phyloP scores from a whole-genome alignment of 2,329 filamentous ascomycete species.

The Fusarium floridanum region DNA sequence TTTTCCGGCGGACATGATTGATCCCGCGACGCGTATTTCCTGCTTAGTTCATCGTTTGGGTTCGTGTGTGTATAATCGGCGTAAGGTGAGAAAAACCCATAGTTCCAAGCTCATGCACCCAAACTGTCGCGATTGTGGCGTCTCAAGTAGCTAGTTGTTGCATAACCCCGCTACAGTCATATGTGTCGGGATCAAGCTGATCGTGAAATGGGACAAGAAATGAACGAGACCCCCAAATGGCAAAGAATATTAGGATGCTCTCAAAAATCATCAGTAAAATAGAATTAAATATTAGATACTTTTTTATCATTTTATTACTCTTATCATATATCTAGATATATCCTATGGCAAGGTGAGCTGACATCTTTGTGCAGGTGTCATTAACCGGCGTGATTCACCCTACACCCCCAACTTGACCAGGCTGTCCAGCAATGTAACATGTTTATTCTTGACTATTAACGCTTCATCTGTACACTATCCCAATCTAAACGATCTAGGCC shows the following conservation, averaged over 20 bases:
- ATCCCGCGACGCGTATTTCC: background rate
- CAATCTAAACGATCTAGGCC: conserved; percentile 8
- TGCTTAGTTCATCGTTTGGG: conserved; percentile 28
- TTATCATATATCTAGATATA: too few relatives aligned
- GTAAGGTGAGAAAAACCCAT: background rate
- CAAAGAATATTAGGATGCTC: too few relatives aligned
- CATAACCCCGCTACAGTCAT: conserved; percentile 36
- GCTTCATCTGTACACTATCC: conserved; percentile 22
- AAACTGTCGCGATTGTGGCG: conserved; percentile 21
- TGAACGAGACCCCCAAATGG: too few relatives aligned
- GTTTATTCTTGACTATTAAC: conserved; percentile 21
- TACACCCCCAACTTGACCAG: background rate
- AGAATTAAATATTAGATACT: too few relatives aligned
- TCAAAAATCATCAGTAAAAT: too few relatives aligned
- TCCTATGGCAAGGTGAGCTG: too few relatives aligned
- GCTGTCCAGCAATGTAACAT: conserved; percentile 8
- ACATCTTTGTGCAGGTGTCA: background rate
- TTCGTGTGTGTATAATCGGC: background rate
- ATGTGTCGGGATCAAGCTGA: background rate
- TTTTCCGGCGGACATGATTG: conserved; percentile 62
- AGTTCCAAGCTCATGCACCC: background rate
- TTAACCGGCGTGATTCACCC: too few relatives aligned
- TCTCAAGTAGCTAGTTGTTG: conserved; percentile 26
- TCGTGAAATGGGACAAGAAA: too few relatives aligned
- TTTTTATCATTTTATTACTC: too few relatives aligned